Percentiles rank a stretch among this genome's conserved stretches.
Evolutionary conservation across 2,329 filamentous ascomycete genomes (phyloP).

Genomic region (Alternaria sp.): DNA sequence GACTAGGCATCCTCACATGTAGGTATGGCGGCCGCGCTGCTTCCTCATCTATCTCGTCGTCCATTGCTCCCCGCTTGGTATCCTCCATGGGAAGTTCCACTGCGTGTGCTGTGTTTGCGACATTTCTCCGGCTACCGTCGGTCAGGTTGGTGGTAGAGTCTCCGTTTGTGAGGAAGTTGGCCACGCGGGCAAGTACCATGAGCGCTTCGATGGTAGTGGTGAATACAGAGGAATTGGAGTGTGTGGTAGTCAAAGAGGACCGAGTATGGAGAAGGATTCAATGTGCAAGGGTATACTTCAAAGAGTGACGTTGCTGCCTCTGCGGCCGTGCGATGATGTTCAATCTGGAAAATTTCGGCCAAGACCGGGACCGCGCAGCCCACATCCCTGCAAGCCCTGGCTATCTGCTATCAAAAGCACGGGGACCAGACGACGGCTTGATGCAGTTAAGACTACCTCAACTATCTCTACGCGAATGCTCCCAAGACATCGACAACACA

Average conservation of each 20-base stretch:
- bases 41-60: conserved; percentile 50
- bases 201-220: conserved; percentile 38
- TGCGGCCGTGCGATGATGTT: conserved; percentile 26
- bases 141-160: conserved; percentile 44
- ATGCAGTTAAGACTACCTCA: not conserved
- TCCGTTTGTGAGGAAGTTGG: conserved; percentile 55
- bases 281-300: conserved; percentile 8
- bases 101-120: conserved; percentile 32
- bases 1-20: conserved; percentile 50
- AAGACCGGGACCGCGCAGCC: conserved; percentile 33
- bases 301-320: conserved; percentile 35
- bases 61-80: conserved; percentile 24
- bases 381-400: conserved; percentile 10
- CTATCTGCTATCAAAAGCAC: conserved; percentile 20
- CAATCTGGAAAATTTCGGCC: conserved; percentile 40
- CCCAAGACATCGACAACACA: not conserved
- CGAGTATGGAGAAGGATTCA: conserved; percentile 6
- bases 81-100: conserved; percentile 32
- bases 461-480: not conserved
- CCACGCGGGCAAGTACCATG: conserved; percentile 61
- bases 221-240: not conserved
- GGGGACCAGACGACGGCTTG: conserved; percentile 26
- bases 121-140: conserved; percentile 48
- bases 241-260: not conserved
- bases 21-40: conserved; percentile 58